Percentiles rank a stretch among this genome's conserved stretches.
Conservation (phyloP, 306 rosid species). For the Cucurbita maxima region DNA sequence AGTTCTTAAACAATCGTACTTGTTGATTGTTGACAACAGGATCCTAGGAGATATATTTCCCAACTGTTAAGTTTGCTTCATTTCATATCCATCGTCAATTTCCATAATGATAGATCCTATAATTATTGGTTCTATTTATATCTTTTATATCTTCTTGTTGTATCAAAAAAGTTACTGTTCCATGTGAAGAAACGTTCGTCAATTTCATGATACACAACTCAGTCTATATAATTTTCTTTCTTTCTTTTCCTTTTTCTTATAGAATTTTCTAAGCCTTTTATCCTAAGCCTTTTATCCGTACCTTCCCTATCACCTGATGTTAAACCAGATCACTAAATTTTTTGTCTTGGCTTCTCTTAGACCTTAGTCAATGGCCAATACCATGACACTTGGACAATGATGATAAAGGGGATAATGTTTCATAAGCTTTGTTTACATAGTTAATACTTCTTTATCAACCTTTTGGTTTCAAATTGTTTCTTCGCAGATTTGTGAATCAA, state of each 20-base stretch:
- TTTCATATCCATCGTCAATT: not conserved
- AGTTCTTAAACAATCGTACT: not conserved
- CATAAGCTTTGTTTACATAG: not conserved
- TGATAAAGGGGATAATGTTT: not conserved
- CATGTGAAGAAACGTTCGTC: not conserved
- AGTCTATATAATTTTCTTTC: no score
- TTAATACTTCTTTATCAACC: not conserved
- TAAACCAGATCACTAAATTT: not conserved
- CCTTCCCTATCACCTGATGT: not conserved
- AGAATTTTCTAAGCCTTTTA: not conserved
- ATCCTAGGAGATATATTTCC: not conserved
- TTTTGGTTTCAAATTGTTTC: constrained; percentile 2
- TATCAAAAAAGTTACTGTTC: not conserved
- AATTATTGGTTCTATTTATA: not conserved
- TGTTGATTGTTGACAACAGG: not conserved
- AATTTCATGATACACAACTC: no score
- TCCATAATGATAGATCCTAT: not conserved
- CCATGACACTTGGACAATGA: not conserved
- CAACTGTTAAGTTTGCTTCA: not conserved
- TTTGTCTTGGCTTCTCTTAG: not conserved
- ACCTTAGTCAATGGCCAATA: not conserved
- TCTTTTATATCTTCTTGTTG: not conserved
- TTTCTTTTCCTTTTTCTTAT: no score
- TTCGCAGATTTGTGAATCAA: constrained; percentile 60
- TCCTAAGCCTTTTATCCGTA: not conserved